A percentile compares a stretch with the other conserved stretches of the same genome.
Evolutionary conservation across 208 protist genomes (phyloP).

Genomic region (Tetramitus jugosus): DNA sequence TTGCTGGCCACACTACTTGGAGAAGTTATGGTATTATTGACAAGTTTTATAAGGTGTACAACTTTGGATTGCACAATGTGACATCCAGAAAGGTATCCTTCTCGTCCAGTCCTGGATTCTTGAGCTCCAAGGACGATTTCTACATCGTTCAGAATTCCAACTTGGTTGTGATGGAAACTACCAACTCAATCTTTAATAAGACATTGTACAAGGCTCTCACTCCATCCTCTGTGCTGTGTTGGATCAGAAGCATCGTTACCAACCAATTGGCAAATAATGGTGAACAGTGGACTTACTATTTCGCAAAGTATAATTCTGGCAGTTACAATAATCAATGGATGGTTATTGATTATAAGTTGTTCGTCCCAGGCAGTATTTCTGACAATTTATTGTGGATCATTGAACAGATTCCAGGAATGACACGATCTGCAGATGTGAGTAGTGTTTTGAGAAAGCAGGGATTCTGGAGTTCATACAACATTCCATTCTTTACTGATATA

Average conservation of each 20-base stretch:
- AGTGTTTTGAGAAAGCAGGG: slow-evolving; percentile 27
- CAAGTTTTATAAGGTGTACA: slow-evolving; percentile 7
- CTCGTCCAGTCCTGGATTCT: neutral
- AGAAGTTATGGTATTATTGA: slow-evolving; percentile 11
- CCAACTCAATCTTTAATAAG: slow-evolving; percentile 11
- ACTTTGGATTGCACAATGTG: no score
- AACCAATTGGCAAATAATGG: neutral
- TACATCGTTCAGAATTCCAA: neutral
- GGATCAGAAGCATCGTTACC: slow-evolving; percentile 13
- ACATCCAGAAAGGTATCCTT: neutral
- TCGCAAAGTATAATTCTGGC: slow-evolving; percentile 11
- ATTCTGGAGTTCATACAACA: slow-evolving; percentile 45
- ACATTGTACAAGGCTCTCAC: neutral
- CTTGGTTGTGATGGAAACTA: slow-evolving; percentile 24
- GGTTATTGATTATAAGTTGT: slow-evolving; percentile 40
- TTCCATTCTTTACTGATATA: slow-evolving; percentile 37
- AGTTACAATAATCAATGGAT: slow-evolving; percentile 48
- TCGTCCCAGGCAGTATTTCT: neutral
- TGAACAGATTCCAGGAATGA: slow-evolving; percentile 42
- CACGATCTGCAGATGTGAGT: slow-evolving; percentile 30
- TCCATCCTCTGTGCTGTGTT: neutral
- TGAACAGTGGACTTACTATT: neutral
- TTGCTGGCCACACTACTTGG: slow-evolving; percentile 22
- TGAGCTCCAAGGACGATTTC: slow-evolving; percentile 15
- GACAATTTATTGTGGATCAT: slow-evolving; percentile 37